Conservation (phyloP, 2,329 filamentous ascomycete genomes). For the Corynespora cassiicola region DNA sequence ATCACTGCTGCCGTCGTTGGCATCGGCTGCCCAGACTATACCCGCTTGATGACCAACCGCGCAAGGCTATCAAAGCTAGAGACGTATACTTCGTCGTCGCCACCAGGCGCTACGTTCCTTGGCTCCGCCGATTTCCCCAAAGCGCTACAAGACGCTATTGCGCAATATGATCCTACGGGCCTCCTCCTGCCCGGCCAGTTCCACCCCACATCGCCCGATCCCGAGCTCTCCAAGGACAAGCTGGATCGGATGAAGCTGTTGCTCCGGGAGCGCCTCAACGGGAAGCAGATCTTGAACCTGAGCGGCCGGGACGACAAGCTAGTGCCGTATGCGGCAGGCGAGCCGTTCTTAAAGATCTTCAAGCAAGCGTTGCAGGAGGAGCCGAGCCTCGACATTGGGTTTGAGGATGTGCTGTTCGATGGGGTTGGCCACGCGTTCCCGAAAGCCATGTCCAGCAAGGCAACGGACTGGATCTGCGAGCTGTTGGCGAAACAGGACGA, state of each 20-base stretch:
- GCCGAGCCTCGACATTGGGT: slow-evolving; percentile 53
- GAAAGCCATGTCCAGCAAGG: slow-evolving; percentile 69
- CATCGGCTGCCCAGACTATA: slow-evolving; percentile 90
- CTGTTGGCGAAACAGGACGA: slow-evolving; percentile 33
- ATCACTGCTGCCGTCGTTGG: slow-evolving; percentile 80
- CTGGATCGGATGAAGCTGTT: slow-evolving; percentile 31
- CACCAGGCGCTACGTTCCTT: slow-evolving; percentile 69
- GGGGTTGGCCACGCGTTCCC: slow-evolving; percentile 75
- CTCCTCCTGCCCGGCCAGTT: slow-evolving; percentile 63
- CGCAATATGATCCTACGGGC: slow-evolving; percentile 75
- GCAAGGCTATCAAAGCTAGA: slow-evolving; percentile 72
- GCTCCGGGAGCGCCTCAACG: slow-evolving; percentile 56
- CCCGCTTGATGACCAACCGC: slow-evolving; percentile 79
- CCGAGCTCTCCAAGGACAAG: slow-evolving; percentile 43
- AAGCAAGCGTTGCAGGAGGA: slow-evolving; percentile 64
- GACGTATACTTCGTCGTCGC: slow-evolving; percentile 63
- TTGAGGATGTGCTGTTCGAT: slow-evolving; percentile 73
- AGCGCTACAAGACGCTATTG: slow-evolving; percentile 68
- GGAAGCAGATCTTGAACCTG: slow-evolving; percentile 43
- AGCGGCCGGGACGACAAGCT: slow-evolving; percentile 73
- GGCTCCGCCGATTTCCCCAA: slow-evolving; percentile 80
- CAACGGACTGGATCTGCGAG: slow-evolving; percentile 66
- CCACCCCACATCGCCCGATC: slow-evolving; percentile 27
- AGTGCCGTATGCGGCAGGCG: slow-evolving; percentile 70
- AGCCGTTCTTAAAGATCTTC: slow-evolving; percentile 68